A percentile compares a stretch with the other conserved stretches of the same genome.
phyloP scores from a whole-genome alignment of 2,329 filamentous ascomycete genomes.

The Aspergillus arachidicola region DNA sequence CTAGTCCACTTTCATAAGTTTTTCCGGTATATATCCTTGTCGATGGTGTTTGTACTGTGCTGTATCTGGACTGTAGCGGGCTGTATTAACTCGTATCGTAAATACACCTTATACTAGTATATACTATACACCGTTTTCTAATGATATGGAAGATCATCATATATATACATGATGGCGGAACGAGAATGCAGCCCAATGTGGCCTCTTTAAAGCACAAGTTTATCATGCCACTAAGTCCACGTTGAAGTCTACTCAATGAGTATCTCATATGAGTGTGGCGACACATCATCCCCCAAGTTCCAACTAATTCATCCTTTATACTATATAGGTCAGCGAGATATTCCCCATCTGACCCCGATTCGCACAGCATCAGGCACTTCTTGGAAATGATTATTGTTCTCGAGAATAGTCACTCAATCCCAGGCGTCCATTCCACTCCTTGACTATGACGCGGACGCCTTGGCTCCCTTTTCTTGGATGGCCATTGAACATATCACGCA shows the following conservation, averaged over 20 bases:
- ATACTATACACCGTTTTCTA: background rate
- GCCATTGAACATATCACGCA: slow-evolving; percentile 28
- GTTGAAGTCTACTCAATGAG: no score
- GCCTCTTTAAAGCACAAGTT: no score
- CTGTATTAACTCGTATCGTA: background rate
- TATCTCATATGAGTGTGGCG: no score
- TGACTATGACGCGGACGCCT: slow-evolving; percentile 24
- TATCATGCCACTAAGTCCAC: no score
- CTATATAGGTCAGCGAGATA: background rate
- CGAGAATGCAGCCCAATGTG: no score
- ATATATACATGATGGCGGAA: no score
- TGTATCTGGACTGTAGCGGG: background rate
- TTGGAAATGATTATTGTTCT: background rate
- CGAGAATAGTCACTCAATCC: background rate
- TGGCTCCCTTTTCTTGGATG: slow-evolving; percentile 19
- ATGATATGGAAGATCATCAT: no score
- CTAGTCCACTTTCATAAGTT: background rate
- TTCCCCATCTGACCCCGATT: background rate
- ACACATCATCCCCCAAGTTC: no score
- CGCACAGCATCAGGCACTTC: background rate
- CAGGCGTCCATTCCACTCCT: background rate
- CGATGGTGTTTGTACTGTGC: background rate
- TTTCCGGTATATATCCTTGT: background rate
- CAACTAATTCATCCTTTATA: background rate
- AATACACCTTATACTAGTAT: background rate